These are phyloP conservation scores for Pseudogymnoascus verrucosus DNA, from an alignment of 2,329 filamentous ascomycete species.

Conservation along the genomic window DNA sequence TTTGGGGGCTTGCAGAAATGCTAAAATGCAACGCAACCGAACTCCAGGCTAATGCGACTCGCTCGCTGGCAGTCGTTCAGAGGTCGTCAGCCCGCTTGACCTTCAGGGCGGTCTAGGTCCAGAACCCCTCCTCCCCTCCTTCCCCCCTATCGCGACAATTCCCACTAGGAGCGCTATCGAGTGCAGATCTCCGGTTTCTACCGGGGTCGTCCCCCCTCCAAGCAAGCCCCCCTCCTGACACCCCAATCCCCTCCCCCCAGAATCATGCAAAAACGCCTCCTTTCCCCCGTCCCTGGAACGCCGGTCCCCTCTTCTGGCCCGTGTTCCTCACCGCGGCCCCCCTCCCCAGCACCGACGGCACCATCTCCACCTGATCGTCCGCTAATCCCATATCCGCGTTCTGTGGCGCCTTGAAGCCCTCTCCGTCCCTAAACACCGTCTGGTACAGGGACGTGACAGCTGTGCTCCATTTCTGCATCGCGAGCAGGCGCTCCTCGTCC, in stretches of 20 bases:
- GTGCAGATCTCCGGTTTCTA: too few species aligned
- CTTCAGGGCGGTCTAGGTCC: too few species aligned
- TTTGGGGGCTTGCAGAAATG: too few species aligned
- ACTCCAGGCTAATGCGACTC: too few species aligned
- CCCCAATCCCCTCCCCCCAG: neutral
- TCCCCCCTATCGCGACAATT: too few species aligned
- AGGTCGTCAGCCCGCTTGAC: too few species aligned
- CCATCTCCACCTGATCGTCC: neutral
- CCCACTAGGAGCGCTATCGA: too few species aligned
- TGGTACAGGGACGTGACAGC: slow-evolving; percentile 63
- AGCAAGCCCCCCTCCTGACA: too few species aligned
- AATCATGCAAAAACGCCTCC: slow-evolving; percentile 4
- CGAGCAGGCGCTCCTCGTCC: slow-evolving; percentile 65
- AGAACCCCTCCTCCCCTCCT: too few species aligned
- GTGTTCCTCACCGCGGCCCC: neutral
- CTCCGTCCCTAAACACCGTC: slow-evolving; percentile 68
- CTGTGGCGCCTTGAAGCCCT: slow-evolving; percentile 49
- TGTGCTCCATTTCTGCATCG: slow-evolving; percentile 63
- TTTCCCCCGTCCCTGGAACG: neutral
- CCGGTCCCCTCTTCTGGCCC: neutral
- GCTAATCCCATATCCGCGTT: neutral
- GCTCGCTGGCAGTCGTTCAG: too few species aligned
- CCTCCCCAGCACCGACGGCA: neutral
- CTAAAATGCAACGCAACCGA: too few species aligned
- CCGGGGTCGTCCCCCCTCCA: too few species aligned